Conservation (phyloP, 2,329 filamentous ascomycete genomes). For the Aspergillus pseudoglaucus region DNA sequence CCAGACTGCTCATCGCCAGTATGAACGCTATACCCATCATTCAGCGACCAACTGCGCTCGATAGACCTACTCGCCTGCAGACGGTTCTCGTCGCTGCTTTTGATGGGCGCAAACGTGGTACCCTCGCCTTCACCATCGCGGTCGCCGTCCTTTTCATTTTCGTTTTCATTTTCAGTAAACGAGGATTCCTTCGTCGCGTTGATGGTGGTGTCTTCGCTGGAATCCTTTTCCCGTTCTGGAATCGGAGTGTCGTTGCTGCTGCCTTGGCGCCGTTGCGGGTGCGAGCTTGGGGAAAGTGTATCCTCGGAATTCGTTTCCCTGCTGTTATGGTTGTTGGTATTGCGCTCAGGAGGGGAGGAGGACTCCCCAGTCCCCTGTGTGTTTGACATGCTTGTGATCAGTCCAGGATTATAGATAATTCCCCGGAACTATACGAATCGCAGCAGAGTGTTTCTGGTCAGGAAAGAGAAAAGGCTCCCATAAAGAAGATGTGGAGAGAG, state of each 20-base stretch:
- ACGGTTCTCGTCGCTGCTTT: slow-evolving; percentile 9
- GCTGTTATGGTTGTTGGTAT: no score
- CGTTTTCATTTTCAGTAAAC: slow-evolving; percentile 1
- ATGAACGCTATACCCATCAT: slow-evolving; percentile 27
- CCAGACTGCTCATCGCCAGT: slow-evolving; percentile 19
- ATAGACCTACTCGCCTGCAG: slow-evolving; percentile 21
- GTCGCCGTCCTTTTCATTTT: slow-evolving; percentile 3
- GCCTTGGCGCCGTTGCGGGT: not conserved
- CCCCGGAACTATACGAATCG: no score
- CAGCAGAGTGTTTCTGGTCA: no score
- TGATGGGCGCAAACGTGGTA: slow-evolving; percentile 19
- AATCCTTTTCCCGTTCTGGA: no score
- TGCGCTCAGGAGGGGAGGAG: no score
- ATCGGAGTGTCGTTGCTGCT: not conserved
- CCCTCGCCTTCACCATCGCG: slow-evolving; percentile 1
- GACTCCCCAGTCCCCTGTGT: no score
- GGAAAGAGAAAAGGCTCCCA: not conserved
- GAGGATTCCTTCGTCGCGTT: not conserved
- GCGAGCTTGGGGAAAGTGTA: not conserved
- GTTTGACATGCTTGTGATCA: no score
- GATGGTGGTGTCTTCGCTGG: not conserved
- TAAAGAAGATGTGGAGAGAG: no score
- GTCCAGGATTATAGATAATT: no score
- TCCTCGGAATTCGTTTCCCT: no score
- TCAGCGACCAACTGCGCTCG: slow-evolving; percentile 30